These are phyloP conservation scores for Ascochyta rabiei DNA, from an alignment of 2,329 filamentous ascomycete species.

Conservation along the genomic window DNA sequence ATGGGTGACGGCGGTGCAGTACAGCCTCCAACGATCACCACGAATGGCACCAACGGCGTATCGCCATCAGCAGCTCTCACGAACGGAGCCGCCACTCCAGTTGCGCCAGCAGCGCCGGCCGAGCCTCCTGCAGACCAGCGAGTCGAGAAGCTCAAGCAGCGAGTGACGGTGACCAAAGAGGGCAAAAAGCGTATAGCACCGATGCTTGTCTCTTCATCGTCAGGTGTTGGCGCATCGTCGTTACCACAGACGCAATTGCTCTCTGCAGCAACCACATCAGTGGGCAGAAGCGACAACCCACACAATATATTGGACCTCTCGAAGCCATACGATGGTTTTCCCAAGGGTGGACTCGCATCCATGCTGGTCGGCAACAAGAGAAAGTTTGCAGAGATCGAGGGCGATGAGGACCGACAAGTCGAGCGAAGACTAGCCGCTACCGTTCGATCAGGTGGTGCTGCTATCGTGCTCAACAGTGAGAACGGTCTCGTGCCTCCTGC, in stretches of 20 bases:
- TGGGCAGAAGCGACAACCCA: constrained; percentile 71
- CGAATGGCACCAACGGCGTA: constrained; percentile 60
- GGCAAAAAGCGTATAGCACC: constrained; percentile 96
- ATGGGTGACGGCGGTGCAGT: constrained; percentile 76
- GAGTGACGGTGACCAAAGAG: constrained; percentile 94
- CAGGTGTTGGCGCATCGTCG: constrained; percentile 84
- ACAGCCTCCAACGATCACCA: constrained; percentile 58
- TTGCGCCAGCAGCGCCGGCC: constrained; percentile 38
- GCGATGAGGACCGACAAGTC: constrained; percentile 71
- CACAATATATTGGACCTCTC: constrained; percentile 87
- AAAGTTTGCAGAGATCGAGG: constrained; percentile 75
- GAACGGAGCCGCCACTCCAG: constrained; percentile 55
- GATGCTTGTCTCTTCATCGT: constrained; percentile 82
- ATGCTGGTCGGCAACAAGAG: constrained; percentile 93
- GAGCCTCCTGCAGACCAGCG: constrained; percentile 58
- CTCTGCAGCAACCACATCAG: constrained; percentile 69
- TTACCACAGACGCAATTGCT: constrained; percentile 88
- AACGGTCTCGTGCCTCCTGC: constrained; percentile 80
- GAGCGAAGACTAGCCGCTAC: constrained; percentile 65
- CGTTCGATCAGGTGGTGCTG: constrained; percentile 69
- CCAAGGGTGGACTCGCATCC: constrained; percentile 83
- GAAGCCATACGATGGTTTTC: constrained; percentile 91
- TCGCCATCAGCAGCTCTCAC: constrained; percentile 31
- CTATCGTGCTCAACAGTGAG: constrained; percentile 75
- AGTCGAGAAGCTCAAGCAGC: constrained; percentile 78